Evolutionary conservation across 2,329 filamentous ascomycete species (phyloP), one percentile per base, ranked within the genome.

Genomic region (Elsinoe arachidis): DNA sequence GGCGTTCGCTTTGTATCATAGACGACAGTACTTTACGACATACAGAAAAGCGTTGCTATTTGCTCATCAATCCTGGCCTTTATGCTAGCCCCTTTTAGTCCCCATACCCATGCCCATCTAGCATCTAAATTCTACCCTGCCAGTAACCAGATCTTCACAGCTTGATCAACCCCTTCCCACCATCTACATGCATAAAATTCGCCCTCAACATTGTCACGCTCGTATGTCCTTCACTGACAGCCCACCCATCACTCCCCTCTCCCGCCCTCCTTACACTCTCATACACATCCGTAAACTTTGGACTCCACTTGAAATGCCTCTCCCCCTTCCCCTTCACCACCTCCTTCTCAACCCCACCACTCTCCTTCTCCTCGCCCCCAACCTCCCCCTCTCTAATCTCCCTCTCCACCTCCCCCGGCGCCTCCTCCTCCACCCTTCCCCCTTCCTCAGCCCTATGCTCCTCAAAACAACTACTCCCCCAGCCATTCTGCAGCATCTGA

Each of bases 291-390:
- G 82, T 79, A 72, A 97, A 93, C 61, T 82, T 83, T 2, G 92
- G 93, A 49, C 88, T 84, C 93, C 93, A 97, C 73, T 92, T 95
- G 78, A 96, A 97, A 72, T 95, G 88, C 70, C 88, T 89, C 71
- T 95, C 89, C 14, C 19, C 33, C 33, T 38, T 23, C 9, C 23
- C 39, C 57, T 77, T 80, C 69, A 90, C 85, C 30, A 79, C 74
- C 67, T 64, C 66, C 23, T 63, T 62, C 11, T 63, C 70, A 67
- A 67, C 65, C 63, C 75, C 74, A 2, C 75, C 75, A 30, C 26
- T 30, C 26, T 7, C 26, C 26, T 90, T 85, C 30, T 79, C 74
- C 67, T 64, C 66, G 21, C 63, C 62, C 11, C 63, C 70, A 67
- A 67, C 65, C 63, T 75, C 74, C 2, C 75, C 75, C 26, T 39